Evolutionary conservation across 371 early-diverging fungal genomes (phyloP), one percentile per base, ranked within the genome.

Genomic region (Mucor plumbeus): DNA sequence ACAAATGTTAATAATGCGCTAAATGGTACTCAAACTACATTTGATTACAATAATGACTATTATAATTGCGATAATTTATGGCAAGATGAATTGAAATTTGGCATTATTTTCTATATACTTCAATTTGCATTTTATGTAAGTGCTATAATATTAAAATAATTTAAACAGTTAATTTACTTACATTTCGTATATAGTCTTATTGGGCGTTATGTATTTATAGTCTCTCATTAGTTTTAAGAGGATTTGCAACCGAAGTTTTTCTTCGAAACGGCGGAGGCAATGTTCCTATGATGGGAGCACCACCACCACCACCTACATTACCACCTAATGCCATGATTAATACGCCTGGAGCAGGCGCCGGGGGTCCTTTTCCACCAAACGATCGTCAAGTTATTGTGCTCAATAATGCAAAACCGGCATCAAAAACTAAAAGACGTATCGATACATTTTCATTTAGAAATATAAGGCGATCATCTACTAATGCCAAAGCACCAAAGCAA

Each of bases 101-200:
- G 67, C n/a, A 66, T 72, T 38, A 55, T 72, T 5, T 65, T 63
- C 43, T 72, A 48, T 34, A 50, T 72, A 1, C 43, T 72, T 3
- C 67, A 69, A 55, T 55, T 76, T 57, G 63, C 69, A n/a, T 59
- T 72, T 39, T 76, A 72, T 65, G 78, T 72, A 77, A 70, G 36
- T 47, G 17, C 7, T 33, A 36, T 0, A 47, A 15, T 21, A 39
- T 47, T 47, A 8, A 1, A n/a, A 19, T 13, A 13, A 35, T 7
- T 39, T 38, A 38, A 4, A 26, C 9, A 6, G 9, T 9, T 26
- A 26, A 39, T 38, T 9, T 36, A 10, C 36, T 36, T 14, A 59
- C 7, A 5, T 59, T 21, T 3, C 15, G 21, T 36, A 1, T 65
- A 1, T 60, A 73, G 73, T 26, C 56, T 9, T 73, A 73, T 53